Evolutionary conservation across 805 yeast genomes (phyloP).

Genomic region (Saccharomycopsis malanga): DNA sequence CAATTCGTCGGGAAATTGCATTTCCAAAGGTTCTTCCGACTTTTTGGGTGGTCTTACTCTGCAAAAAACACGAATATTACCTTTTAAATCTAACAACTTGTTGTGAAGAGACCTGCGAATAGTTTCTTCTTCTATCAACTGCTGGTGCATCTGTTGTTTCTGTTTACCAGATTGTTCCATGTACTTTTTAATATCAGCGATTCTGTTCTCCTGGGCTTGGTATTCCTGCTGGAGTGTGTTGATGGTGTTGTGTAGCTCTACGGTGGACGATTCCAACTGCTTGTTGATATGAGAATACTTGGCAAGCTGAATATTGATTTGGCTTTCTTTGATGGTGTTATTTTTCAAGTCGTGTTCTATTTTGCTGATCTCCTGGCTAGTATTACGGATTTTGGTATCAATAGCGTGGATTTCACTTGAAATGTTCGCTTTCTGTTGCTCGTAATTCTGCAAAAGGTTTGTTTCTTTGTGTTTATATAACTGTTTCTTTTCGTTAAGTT

Average conservation of each 20-base stretch:
- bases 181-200: slow-evolving; percentile 17
- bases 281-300: not conserved
- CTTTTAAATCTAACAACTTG: slow-evolving; percentile 76
- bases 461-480: not conserved
- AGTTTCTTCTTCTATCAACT: slow-evolving; percentile 44
- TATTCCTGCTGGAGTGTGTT: slow-evolving; percentile 20
- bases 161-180: slow-evolving; percentile 20
- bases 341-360: slow-evolving; percentile 10
- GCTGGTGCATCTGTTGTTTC: slow-evolving; percentile 29
- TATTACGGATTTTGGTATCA: slow-evolving; percentile 13
- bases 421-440: slow-evolving; percentile 28
- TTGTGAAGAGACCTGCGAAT: slow-evolving; percentile 62
- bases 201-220: slow-evolving; percentile 20
- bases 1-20: slow-evolving; percentile 14
- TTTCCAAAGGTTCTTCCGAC: slow-evolving; percentile 11
- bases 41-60: slow-evolving; percentile 60
- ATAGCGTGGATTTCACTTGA: slow-evolving; percentile 28
- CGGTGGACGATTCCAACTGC: not conserved
- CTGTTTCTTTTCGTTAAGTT: not conserved
- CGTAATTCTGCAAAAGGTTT: slow-evolving; percentile 3
- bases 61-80: slow-evolving; percentile 88
- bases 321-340: slow-evolving; percentile 24
- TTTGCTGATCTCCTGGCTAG: slow-evolving; percentile 1
- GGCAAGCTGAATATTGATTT: slow-evolving; percentile 11
- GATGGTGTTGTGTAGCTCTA: slow-evolving; percentile 11